A percentile compares a stretch with the other conserved stretches of the same genome.
These are phyloP conservation scores for Myxozyma udenii DNA, from an alignment of 805 yeast species.

Conservation along the genomic window DNA sequence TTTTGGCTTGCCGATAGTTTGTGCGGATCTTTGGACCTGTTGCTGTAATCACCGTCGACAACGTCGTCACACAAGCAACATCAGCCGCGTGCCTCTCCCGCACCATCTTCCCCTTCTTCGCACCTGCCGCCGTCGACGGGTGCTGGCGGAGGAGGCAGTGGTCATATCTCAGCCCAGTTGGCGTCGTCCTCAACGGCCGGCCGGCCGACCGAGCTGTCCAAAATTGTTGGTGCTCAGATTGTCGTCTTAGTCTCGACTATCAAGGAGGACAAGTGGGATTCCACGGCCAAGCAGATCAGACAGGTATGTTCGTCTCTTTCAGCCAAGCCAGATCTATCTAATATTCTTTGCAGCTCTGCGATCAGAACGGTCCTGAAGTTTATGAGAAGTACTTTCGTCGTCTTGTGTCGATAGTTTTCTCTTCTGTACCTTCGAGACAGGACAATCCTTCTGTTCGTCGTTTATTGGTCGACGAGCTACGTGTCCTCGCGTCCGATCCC, in stretches of 20 bases:
- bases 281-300: conserved; percentile 47
- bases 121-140: conserved; percentile 10
- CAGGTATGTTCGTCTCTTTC: conserved; percentile 31
- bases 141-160: conserved; percentile 20
- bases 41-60: not conserved
- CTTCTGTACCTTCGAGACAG: conserved; percentile 22
- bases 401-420: conserved; percentile 31
- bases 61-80: conserved; percentile 3
- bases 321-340: conserved; percentile 1
- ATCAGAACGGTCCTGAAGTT: conserved; percentile 39
- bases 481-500: conserved; percentile 17
- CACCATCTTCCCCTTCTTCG: conserved; percentile 3
- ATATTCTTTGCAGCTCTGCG: conserved; percentile 39
- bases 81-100: conserved; percentile 9
- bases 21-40: not conserved
- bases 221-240: conserved; percentile 52
- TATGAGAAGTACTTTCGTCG: conserved; percentile 39
- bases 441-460: conserved; percentile 34
- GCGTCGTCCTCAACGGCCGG: conserved; percentile 10
- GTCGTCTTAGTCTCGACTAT: conserved; percentile 50
- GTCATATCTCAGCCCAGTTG: conserved; percentile 6
- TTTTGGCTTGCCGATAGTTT: too few species aligned
- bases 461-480: conserved; percentile 23
- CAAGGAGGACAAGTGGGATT: conserved; percentile 43
- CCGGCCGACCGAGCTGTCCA: conserved; percentile 30